These are phyloP conservation scores for Candida neerlandica DNA, from an alignment of 1,139 yeast species.

Conservation along the genomic window DNA sequence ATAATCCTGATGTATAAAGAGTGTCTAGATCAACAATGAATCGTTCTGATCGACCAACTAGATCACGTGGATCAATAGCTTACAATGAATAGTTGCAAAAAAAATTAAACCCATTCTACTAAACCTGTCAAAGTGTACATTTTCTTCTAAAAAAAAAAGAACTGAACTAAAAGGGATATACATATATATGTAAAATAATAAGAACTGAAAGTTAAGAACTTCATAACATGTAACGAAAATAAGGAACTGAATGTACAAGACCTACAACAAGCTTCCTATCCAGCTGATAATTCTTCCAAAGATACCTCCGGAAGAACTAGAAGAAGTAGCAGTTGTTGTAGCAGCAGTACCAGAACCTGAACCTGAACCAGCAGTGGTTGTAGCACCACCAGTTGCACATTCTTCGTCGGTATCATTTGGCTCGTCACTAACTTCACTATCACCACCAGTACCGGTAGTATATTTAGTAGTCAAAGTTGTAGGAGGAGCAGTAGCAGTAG, in stretches of 20 bases:
- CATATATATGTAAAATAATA: not conserved
- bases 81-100: too few relatives aligned
- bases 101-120: too few relatives aligned
- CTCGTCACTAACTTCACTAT: too few relatives aligned
- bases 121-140: too few relatives aligned
- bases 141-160: not conserved
- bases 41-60: too few relatives aligned
- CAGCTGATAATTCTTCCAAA: not conserved
- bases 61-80: too few relatives aligned
- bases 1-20: too few relatives aligned
- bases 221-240: too few relatives aligned
- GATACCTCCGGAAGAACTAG: not conserved
- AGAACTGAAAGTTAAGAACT: not conserved
- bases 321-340: not conserved
- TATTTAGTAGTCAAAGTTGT: conserved; percentile 1
- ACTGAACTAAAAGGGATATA: not conserved
- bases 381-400: not conserved
- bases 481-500: not conserved
- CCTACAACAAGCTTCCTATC: not conserved
- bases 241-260: not conserved
- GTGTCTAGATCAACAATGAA: too few relatives aligned
- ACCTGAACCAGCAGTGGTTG: not conserved
- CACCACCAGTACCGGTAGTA: not conserved
- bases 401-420: conserved; percentile 1
- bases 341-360: not conserved